A percentile compares a stretch with the other conserved stretches of the same genome.
Evolutionary conservation across 768 basidiomycete species (phyloP).

Genomic region (Leucosporidium creatinivorum): DNA sequence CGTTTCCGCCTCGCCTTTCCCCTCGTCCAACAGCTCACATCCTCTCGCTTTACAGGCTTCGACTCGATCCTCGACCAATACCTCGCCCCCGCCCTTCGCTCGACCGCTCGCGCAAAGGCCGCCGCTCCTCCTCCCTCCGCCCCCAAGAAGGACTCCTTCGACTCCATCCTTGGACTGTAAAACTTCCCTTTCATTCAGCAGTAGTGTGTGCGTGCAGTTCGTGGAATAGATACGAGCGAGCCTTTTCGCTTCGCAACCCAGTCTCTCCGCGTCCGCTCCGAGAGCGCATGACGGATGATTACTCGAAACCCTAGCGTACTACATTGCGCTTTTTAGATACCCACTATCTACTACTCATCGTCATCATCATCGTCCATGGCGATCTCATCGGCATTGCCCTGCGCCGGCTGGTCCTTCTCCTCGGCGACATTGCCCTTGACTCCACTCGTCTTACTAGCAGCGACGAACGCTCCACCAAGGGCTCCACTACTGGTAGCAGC

Average conservation of each 20-base stretch:
- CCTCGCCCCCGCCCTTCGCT: slow-evolving; percentile 17
- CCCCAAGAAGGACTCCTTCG: slow-evolving; percentile 1
- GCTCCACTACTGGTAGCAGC: slow-evolving; percentile 20
- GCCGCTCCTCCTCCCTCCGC: neutral
- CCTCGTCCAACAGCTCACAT: neutral
- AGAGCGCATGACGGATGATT: no score
- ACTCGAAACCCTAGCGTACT: neutral
- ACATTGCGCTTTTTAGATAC: neutral
- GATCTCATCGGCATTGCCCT: slow-evolving; percentile 73
- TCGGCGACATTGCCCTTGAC: neutral
- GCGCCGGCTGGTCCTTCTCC: slow-evolving; percentile 20
- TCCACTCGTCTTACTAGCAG: slow-evolving; percentile 27
- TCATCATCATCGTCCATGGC: slow-evolving; percentile 67
- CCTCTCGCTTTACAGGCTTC: slow-evolving; percentile 12
- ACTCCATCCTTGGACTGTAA: neutral
- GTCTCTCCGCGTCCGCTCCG: neutral
- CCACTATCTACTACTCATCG: neutral
- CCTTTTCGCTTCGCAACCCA: no score
- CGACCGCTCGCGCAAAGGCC: neutral
- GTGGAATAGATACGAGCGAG: neutral
- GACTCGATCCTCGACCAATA: slow-evolving; percentile 33
- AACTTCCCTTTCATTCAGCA: neutral
- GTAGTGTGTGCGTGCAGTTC: neutral
- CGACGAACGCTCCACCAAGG: slow-evolving; percentile 61
- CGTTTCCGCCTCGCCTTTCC: neutral